Conservation (phyloP, 768 basidiomycete species). For the Ephemerocybe angulata region DNA sequence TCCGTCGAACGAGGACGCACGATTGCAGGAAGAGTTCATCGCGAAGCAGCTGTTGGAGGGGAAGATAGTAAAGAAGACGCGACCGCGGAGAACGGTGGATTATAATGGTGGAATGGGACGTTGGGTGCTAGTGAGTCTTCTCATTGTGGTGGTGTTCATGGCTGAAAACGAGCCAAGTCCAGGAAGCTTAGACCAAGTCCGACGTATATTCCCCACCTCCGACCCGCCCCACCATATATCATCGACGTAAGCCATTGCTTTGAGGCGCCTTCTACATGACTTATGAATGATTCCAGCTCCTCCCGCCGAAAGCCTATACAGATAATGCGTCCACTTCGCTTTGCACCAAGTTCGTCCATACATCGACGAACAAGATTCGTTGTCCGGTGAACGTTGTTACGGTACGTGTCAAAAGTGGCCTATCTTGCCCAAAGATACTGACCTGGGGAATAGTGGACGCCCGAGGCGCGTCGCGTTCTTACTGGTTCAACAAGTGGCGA, state of each 20-base stretch:
- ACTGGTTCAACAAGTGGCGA: constrained; percentile 97
- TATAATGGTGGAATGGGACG: constrained; percentile 86
- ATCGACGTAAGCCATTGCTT: constrained; percentile 65
- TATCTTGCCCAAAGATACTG: neutral
- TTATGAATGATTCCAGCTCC: constrained; percentile 51
- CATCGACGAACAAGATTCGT: constrained; percentile 96
- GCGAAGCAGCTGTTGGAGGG: constrained; percentile 77
- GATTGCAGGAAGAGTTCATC: constrained; percentile 73
- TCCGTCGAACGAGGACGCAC: constrained; percentile 70
- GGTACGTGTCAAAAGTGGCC: constrained; percentile 56
- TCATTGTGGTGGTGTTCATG: constrained; percentile 3
- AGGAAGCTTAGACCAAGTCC: constrained; percentile 78
- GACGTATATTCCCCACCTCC: constrained; percentile 67
- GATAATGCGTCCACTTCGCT: constrained; percentile 89
- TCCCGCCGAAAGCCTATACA: constrained; percentile 90
- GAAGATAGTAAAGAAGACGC: constrained; percentile 83
- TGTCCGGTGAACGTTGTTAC: constrained; percentile 96
- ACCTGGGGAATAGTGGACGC: constrained; percentile 77
- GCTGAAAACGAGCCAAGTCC: constrained; percentile 39
- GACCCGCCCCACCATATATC: constrained; percentile 85
- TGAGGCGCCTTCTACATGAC: constrained; percentile 11
- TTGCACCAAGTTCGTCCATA: constrained; percentile 97
- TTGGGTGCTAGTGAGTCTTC: constrained; percentile 69
- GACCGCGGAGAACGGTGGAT: constrained; percentile 92
- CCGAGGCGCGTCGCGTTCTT: constrained; percentile 87